Base-by-base conservation (phyloP, 495 filamentous ascomycete species). In the Aspergillus campestris region DNA sequence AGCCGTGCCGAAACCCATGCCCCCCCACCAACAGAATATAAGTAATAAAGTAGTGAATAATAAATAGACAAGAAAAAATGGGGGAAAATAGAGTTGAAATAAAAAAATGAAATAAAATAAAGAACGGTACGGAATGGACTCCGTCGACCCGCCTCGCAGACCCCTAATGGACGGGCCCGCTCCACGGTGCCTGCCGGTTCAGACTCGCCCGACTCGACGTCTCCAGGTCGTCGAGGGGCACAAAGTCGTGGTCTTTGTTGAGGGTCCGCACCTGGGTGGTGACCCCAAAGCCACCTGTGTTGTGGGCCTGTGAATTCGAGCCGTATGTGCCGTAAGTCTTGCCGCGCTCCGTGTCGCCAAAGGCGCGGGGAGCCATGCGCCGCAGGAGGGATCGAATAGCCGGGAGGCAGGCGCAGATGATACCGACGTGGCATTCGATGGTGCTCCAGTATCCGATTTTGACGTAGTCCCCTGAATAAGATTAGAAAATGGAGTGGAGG, bases 391-490 rank as follows among this genome's bases (percentile, higher is more conserved):
- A 57, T 14, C 61, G 55, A 31, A 65, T 61, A 0, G 64, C 58
- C 0, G 64, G 64, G 7, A 67, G 38, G 44, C 64, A 65, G 0
- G 60, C 61, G 39, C 61, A 67, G 29, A 67, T 63, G 8, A 67
- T 48, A 3, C 57, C 64, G 4, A 65, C 58, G 13, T 65, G 48
- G 36, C 53, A 49, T 51, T 67, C 64, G 38, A 65, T 56, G 0
- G 59, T 63, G 33, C 53, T 58, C 64, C 64, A 67, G 40, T 61
- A 61, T 1, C 55, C 61, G 7, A 64, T 34, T n/a, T 18, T 34
- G 8, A 64, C 61, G 38, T 66, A 66, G 37, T 64, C 63, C 61
- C 61, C 63, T 66, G 38, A 15, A 8, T n/a, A 18, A 15, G 18
- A 24, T 24, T 1, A 24, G 18, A 24, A 24, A 24, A 24, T 4